Evolutionary conservation across 1,284 basidiomycete species (phyloP).

Genomic region (Thecaphora frezii): DNA sequence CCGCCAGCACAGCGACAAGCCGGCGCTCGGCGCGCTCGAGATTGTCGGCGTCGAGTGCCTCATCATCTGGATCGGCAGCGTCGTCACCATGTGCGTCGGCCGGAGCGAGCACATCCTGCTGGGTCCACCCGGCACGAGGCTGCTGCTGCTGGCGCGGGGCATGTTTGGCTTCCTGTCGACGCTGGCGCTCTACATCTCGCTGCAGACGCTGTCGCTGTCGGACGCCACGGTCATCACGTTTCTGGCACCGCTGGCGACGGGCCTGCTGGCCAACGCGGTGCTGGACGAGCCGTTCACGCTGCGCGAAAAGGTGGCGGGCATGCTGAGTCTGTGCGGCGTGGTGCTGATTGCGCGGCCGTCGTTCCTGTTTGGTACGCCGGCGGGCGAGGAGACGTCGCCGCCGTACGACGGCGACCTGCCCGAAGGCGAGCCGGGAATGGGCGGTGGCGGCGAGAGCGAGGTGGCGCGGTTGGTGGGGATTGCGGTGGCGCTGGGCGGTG

Average conservation of each 20-base stretch:
- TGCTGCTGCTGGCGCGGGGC: conserved; percentile 67
- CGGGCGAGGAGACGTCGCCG: conserved; percentile 11
- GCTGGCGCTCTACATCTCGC: conserved; percentile 68
- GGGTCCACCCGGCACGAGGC: conserved; percentile 71
- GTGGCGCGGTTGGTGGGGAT: conserved; percentile 18
- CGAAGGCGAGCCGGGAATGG: background rate
- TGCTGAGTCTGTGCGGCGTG: conserved; percentile 68
- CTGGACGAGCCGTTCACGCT: conserved; percentile 69
- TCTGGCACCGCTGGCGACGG: conserved; percentile 71
- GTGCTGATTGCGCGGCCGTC: conserved; percentile 63
- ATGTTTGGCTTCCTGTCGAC: conserved; percentile 68
- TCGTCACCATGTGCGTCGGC: conserved; percentile 49
- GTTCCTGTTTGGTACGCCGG: conserved; percentile 23
- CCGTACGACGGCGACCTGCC: conserved; percentile 27
- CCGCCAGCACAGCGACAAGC: conserved; percentile 1
- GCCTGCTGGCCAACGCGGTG: conserved; percentile 69
- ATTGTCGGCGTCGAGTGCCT: conserved; percentile 65
- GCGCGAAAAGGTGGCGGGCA: conserved; percentile 69
- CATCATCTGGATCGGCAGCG: conserved; percentile 58
- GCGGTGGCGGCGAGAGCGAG: conserved; percentile 11
- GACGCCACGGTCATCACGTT: conserved; percentile 78
- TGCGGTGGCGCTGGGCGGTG: conserved; percentile 67
- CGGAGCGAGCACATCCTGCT: conserved; percentile 69
- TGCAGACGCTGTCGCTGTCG: conserved; percentile 71
- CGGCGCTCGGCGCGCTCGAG: conserved; percentile 53